Evolutionary conservation across 805 yeast genomes (phyloP).

Genomic region (Pichia californica): DNA sequence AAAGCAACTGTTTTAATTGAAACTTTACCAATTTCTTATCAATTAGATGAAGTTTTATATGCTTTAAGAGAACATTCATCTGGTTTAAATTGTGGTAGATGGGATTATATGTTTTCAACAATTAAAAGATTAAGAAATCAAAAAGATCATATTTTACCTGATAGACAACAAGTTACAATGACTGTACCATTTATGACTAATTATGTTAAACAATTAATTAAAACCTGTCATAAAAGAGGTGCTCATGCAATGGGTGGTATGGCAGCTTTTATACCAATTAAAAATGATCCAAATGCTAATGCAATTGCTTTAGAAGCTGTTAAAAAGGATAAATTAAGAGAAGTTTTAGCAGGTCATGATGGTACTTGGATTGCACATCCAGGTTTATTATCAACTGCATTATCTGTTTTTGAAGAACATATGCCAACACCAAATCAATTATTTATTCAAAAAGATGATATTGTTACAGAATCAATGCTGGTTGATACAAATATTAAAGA

Average conservation of each 20-base stretch:
- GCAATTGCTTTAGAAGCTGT: conserved; percentile 66
- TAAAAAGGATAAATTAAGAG: conserved; percentile 67
- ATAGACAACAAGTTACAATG: conserved; percentile 76
- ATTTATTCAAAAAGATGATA: conserved; percentile 36
- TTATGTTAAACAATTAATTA: conserved; percentile 66
- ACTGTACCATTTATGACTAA: conserved; percentile 74
- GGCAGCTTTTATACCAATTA: conserved; percentile 85
- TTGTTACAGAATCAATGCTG: conserved; percentile 49
- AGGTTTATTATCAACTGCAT: conserved; percentile 67
- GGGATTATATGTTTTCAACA: conserved; percentile 83
- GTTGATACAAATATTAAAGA: conserved; percentile 57
- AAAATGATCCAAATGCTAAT: conserved; percentile 59
- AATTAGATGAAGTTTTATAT: conserved; percentile 77
- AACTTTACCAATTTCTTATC: conserved; percentile 81
- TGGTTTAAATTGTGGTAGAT: conserved; percentile 83
- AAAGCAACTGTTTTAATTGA: conserved; percentile 79
- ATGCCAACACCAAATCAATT: conserved; percentile 84
- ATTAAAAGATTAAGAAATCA: conserved; percentile 70
- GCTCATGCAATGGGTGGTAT: conserved; percentile 88
- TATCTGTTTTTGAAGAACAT: conserved; percentile 62
- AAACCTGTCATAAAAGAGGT: conserved; percentile 69
- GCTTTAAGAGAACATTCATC: conserved; percentile 71
- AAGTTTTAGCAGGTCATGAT: conserved; percentile 74
- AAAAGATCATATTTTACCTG: conserved; percentile 64
- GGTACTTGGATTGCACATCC: conserved; percentile 92